Evolutionary conservation across 257 asterid genomes (phyloP).

Genomic region (Solanum chmielewskii): DNA sequence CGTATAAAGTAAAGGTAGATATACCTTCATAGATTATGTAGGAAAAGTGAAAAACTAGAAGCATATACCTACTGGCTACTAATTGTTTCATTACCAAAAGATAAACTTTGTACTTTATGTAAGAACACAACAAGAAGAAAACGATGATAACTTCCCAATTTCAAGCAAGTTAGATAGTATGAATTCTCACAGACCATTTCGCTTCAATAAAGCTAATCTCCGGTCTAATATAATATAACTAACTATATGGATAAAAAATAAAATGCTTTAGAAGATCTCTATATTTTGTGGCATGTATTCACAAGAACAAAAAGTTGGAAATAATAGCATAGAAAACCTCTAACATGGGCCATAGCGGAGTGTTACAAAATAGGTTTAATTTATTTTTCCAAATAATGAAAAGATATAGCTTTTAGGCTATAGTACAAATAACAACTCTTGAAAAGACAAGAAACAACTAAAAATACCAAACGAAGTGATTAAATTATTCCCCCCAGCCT

Average conservation of each 20-base stretch:
- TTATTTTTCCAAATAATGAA: background rate
- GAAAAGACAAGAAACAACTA: background rate
- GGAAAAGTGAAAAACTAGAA: background rate
- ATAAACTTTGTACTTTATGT: background rate
- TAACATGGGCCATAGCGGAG: background rate
- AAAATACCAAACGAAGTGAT: background rate
- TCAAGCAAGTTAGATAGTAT: background rate
- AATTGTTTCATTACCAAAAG: background rate
- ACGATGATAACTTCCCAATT: background rate
- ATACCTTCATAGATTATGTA: background rate
- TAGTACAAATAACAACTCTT: background rate
- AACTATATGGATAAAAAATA: background rate
- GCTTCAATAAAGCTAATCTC: background rate
- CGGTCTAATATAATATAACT: background rate
- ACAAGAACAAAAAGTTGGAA: background rate
- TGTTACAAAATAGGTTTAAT: background rate
- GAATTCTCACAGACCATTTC: background rate
- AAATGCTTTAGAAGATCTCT: background rate
- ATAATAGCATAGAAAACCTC: background rate
- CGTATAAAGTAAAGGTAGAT: background rate
- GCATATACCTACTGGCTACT: background rate
- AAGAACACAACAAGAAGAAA: background rate
- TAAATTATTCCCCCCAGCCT: background rate
- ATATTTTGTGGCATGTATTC: background rate
- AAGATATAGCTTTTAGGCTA: background rate